Base-by-base conservation (phyloP, 345 rosid species). In the Alliaria petiolata region DNA sequence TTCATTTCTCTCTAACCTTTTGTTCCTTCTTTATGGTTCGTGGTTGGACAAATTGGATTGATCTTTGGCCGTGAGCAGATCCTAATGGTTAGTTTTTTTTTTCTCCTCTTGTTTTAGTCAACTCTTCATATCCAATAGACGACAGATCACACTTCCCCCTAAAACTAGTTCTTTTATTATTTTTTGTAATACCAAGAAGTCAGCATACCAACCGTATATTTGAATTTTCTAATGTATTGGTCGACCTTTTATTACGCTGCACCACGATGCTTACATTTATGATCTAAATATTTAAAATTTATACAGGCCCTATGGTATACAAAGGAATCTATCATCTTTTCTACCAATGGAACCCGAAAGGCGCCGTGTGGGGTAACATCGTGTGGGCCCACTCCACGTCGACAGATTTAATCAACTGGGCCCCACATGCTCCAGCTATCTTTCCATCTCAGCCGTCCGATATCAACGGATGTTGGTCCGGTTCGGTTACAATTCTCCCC, bases 351-450 rank as follows among this genome's bases (percentile, higher is more conserved):
- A 89, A 89, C 53, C 90, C 96, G 0, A 81, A 84, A 43, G 87
- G 85, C n/a, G 83, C 85, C 7, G 81, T 78, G 55, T 87, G 90
- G 96, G 90, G 87, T 33, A 82, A 85, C 80, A 85, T 85, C 0
- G 92, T 92, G 10, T 89, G 95, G 96, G 98, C 82, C 45, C 98
- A 92, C 57, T 86, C 98, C 6, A 88, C 92, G 38, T 92, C 96
- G 13, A 78, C 58, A 20, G 93, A 92, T 36, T 84, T 89, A 16
- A 72, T 89, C 3, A 85, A 86, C 69, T 92, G 96, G 95, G 65
- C 38, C 44, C 85, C 92, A 30, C 95, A 82, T n/a, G 62, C 65
- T 22, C 74, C 58, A 0, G 91, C 90, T 45, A 81, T 90, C 72
- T 78, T 54, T 46, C 91, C 90, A 42, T 84, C 96, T 13, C 70